Conservation (phyloP, 345 rosid species). For the Mallotus nudiflorus region DNA sequence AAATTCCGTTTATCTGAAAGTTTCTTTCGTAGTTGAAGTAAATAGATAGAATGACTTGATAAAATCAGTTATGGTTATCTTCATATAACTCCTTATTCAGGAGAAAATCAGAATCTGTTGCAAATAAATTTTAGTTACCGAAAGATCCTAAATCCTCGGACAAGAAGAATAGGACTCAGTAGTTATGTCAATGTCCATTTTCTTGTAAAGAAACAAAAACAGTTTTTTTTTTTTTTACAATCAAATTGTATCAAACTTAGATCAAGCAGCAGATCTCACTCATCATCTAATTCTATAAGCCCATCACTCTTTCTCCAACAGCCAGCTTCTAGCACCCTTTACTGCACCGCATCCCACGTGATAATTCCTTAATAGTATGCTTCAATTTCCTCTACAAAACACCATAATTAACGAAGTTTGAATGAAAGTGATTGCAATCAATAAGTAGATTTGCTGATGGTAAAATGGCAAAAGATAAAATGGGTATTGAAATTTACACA, state of each 20-base stretch:
- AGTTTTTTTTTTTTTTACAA: not conserved
- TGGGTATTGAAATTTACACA: slow-evolving; percentile 15
- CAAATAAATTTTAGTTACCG: not conserved
- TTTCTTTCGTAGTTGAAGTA: no score
- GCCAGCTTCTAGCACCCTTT: slow-evolving; percentile 1
- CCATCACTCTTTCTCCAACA: no score
- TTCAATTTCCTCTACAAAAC: slow-evolving; percentile 41
- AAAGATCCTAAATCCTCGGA: slow-evolving; percentile 15
- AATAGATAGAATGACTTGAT: no score
- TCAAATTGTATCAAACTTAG: not conserved
- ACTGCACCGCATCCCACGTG: slow-evolving; percentile 29
- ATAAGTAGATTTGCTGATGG: no score
- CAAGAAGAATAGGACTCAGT: not conserved
- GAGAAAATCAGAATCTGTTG: no score
- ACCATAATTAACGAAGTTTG: not conserved
- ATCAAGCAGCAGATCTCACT: no score
- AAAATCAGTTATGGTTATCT: no score
- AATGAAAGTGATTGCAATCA: no score
- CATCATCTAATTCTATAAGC: no score
- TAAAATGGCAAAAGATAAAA: not conserved
- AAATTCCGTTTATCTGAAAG: no score
- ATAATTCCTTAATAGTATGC: slow-evolving; percentile 23
- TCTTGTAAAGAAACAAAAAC: no score
- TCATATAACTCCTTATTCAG: no score
- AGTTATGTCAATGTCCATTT: not conserved